Percentiles rank a stretch among this genome's conserved stretches.
Conservation (phyloP, 148 eudicot species). For the Rhododendron simsii region DNA sequence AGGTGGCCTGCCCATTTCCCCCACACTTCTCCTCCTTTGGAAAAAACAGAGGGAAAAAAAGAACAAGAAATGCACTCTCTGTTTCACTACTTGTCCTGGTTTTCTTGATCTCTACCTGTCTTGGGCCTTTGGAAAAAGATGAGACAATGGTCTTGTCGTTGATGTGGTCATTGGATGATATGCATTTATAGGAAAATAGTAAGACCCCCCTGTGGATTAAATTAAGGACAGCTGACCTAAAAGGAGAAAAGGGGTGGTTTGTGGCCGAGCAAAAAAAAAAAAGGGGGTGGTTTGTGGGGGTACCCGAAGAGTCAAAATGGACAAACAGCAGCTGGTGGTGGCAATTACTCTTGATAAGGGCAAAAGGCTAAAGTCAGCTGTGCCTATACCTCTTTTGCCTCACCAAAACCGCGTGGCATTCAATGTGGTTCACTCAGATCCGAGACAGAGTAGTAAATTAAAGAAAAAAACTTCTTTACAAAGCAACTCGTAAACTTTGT, state of each 20-base stretch:
- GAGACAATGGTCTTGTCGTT: constrained; percentile 12
- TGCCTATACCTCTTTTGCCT: constrained; percentile 13
- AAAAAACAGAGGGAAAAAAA: neutral
- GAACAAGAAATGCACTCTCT: constrained; percentile 7
- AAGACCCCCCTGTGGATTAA: neutral
- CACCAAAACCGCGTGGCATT: constrained; percentile 38
- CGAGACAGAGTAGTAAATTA: neutral
- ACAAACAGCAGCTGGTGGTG: constrained; percentile 13
- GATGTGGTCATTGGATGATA: neutral
- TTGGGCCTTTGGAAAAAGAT: neutral
- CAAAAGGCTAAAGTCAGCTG: constrained; percentile 19
- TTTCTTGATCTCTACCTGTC: neutral
- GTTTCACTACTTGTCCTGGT: neutral
- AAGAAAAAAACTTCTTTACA: no score
- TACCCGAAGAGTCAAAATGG: constrained; percentile 23
- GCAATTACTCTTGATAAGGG: constrained; percentile 15
- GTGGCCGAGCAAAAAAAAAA: no score
- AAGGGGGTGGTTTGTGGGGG: neutral
- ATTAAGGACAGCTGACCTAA: constrained; percentile 19
- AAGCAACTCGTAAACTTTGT: no score
- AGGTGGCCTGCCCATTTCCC: constrained; percentile 71
- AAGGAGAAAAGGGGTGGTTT: neutral
- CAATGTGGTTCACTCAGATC: neutral
- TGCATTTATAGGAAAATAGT: neutral
- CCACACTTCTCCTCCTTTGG: neutral